Conservation (phyloP, 2,329 filamentous ascomycete genomes). For the Fusarium coffeatum region DNA sequence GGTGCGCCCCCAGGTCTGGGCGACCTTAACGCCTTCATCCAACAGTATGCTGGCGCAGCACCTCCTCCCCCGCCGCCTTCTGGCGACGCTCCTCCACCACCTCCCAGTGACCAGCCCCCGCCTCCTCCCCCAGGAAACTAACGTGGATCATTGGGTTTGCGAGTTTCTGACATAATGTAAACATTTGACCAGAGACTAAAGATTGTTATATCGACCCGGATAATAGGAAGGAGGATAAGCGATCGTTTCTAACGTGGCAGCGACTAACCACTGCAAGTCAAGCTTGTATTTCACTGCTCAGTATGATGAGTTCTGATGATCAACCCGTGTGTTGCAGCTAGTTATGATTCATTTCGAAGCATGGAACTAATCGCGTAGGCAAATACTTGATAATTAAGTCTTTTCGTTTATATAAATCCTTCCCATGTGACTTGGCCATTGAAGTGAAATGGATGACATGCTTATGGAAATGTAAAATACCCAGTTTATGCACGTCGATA, state of each 20-base stretch:
- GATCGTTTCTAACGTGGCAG: constrained; percentile 33
- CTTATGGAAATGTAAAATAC: constrained; percentile 12
- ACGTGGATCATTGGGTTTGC: constrained; percentile 7
- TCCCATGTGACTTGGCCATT: background rate
- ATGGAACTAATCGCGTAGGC: constrained; percentile 46
- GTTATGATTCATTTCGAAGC: constrained; percentile 25
- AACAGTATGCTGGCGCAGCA: constrained; percentile 69
- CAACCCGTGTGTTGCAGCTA: constrained; percentile 21
- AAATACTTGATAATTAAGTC: constrained; percentile 36
- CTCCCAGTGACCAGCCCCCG: constrained; percentile 71
- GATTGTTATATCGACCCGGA: constrained; percentile 9
- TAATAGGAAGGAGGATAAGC: constrained; percentile 5
- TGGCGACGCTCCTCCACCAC: constrained; percentile 68
- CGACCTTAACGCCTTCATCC: constrained; percentile 73
- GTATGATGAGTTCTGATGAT: constrained; percentile 14
- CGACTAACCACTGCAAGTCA: constrained; percentile 35
- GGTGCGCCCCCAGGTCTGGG: constrained; percentile 65
- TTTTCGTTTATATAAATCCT: constrained; percentile 16
- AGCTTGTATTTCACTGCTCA: constrained; percentile 18
- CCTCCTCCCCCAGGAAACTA: constrained; percentile 66
- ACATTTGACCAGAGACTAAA: constrained; percentile 4
- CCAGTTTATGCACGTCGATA: constrained; percentile 29
- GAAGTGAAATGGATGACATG: background rate
- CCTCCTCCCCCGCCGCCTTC: constrained; percentile 72
- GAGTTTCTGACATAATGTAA: constrained; percentile 23